These are phyloP conservation scores for Gremmenia infestans DNA, from an alignment of 2,329 filamentous ascomycete genomes.

Conservation along the genomic window DNA sequence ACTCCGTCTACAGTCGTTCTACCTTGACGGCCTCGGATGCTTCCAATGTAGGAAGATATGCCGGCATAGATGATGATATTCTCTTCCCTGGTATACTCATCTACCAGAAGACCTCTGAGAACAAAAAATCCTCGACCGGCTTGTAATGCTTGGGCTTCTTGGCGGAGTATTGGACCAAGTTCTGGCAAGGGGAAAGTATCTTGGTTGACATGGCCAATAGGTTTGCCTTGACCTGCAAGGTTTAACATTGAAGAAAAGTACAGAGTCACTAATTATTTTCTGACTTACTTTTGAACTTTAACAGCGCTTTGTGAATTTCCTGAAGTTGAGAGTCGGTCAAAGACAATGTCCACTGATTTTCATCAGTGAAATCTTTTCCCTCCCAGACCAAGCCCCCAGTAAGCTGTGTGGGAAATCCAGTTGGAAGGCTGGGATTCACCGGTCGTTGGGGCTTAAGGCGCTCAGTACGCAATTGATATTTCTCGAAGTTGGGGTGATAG, in stretches of 20 bases:
- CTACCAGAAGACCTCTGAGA: conserved; percentile 37
- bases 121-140: conserved; percentile 40
- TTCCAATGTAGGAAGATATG: conserved; percentile 38
- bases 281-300: conserved; percentile 34
- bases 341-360: conserved; percentile 50
- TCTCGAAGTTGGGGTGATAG: conserved; percentile 50
- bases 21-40: conserved; percentile 38
- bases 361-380: conserved; percentile 41
- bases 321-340: conserved; percentile 42
- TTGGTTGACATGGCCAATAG: conserved; percentile 39
- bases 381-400: conserved; percentile 53
- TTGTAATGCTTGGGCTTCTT: conserved; percentile 34
- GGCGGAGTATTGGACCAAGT: conserved; percentile 30
- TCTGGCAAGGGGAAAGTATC: conserved; percentile 40
- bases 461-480: conserved; percentile 47
- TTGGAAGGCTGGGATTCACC: conserved; percentile 39
- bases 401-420: conserved; percentile 46
- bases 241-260: not conserved
- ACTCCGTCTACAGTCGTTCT: conserved; percentile 37
- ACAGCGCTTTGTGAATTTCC: conserved; percentile 42
- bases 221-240: conserved; percentile 13
- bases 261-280: not conserved
- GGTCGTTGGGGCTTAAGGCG: conserved; percentile 39
- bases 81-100: conserved; percentile 34
- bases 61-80: conserved; percentile 39